phyloP scores from a whole-genome alignment of 306 rosid genomes.

The Quercus bicolor region DNA sequence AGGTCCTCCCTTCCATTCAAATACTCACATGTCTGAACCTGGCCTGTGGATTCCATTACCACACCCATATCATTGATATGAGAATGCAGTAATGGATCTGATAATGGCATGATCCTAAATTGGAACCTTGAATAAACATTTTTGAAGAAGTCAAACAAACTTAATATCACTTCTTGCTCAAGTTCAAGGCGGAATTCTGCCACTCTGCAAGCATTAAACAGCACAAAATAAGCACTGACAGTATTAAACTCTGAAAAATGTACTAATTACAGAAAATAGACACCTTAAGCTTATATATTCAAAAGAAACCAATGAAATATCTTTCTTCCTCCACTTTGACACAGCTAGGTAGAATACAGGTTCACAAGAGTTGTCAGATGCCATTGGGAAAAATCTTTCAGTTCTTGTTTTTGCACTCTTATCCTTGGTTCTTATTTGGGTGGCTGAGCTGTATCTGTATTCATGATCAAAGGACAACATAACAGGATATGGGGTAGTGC shows the following conservation, averaged over 20 bases:
- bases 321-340: conserved; percentile 95
- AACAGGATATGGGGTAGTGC: conserved; percentile 85
- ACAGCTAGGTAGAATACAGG: conserved; percentile 67
- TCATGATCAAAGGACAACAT: conserved; percentile 69
- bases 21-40: conserved; percentile 32
- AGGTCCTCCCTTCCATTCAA: conserved; percentile 35
- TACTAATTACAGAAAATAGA: conserved; percentile 21
- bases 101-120: conserved; percentile 42
- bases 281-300: conserved; percentile 86
- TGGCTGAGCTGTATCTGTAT: conserved; percentile 41
- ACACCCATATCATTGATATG: conserved; percentile 27
- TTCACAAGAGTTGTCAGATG: conserved; percentile 40
- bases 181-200: conserved; percentile 88
- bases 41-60: conserved; percentile 33
- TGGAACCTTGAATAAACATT: conserved; percentile 57
- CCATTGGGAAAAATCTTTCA: conserved; percentile 41
- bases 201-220: conserved; percentile 60
- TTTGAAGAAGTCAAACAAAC: conserved; percentile 71
- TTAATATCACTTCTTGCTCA: conserved; percentile 86
- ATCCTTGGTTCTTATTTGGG: conserved; percentile 39
- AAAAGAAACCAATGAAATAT: conserved; percentile 76
- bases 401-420: conserved; percentile 34
- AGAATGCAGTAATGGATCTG: conserved; percentile 31
- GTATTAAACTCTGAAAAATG: not conserved
- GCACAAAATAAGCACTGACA: conserved; percentile 14